phyloP scores from a whole-genome alignment of 345 rosid genomes.

The Trapa bicornis region DNA sequence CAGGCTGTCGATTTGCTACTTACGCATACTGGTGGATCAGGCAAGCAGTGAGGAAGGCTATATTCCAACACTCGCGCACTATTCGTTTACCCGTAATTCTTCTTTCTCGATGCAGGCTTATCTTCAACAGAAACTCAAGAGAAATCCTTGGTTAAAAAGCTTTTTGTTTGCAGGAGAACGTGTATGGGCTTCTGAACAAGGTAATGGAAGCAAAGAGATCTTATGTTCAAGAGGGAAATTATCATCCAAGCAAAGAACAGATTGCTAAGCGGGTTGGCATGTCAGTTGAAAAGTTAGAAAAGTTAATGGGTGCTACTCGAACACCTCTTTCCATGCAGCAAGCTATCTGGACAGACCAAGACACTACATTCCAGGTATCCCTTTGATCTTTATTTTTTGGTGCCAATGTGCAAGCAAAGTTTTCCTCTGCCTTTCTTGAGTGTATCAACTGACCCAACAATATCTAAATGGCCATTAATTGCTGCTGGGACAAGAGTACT shows the following conservation, averaged over 20 bases:
- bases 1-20: conserved; percentile 68
- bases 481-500: background rate
- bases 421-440: background rate
- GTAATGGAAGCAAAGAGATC: conserved; percentile 54
- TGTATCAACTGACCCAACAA: background rate
- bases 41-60: conserved; percentile 57
- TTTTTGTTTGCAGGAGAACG: conserved; percentile 39
- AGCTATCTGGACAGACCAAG: conserved; percentile 65
- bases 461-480: background rate
- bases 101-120: background rate
- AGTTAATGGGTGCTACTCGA: conserved; percentile 36
- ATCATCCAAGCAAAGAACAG: conserved; percentile 45
- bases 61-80: conserved; percentile 65
- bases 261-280: conserved; percentile 61
- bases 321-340: conserved; percentile 62
- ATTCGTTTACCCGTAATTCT: conserved; percentile 71
- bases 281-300: conserved; percentile 46
- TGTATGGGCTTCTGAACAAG: conserved; percentile 40
- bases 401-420: background rate
- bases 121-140: background rate
- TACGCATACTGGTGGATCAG: conserved; percentile 96
- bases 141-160: conserved; percentile 2
- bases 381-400: too few relatives aligned
- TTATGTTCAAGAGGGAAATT: conserved; percentile 43
- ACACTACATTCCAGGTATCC: conserved; percentile 61